Evolutionary conservation across 2,329 filamentous ascomycete species (phyloP).

Genomic region (Talaromyces funiculosus): DNA sequence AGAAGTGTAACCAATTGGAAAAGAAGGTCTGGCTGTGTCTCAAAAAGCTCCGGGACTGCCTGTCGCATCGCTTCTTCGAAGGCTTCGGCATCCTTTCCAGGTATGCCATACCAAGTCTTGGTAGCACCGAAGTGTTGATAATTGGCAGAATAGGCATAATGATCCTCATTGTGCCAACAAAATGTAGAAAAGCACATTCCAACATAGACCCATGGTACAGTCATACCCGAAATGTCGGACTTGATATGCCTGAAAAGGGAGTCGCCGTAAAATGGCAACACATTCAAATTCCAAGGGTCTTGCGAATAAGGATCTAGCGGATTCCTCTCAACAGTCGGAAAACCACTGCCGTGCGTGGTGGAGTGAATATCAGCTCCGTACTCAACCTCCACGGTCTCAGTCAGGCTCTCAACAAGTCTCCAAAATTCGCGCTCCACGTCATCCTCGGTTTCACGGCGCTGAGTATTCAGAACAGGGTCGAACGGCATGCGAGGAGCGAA

Average conservation of each 20-base stretch:
- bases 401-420: conserved; percentile 86
- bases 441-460: conserved; percentile 80
- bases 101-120: conserved; percentile 99
- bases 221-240: conserved; percentile 98
- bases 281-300: conserved; percentile 93
- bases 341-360: conserved; percentile 94
- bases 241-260: conserved; percentile 97
- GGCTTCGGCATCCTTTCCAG: conserved; percentile 84
- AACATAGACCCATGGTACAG: conserved; percentile 97
- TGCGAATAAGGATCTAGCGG: conserved; percentile 80
- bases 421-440: conserved; percentile 97
- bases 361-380: conserved; percentile 98
- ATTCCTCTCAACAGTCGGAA: conserved; percentile 87
- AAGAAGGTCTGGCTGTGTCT: conserved; percentile 90
- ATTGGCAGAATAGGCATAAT: conserved; percentile 95
- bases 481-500: conserved; percentile 87
- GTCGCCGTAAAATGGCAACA: conserved; percentile 82
- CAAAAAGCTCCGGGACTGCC: conserved; percentile 91
- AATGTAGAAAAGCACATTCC: conserved; percentile 99
- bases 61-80: conserved; percentile 95
- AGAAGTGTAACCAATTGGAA: conserved; percentile 97
- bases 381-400: conserved; percentile 94
- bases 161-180: conserved; percentile 98
- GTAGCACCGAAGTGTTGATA: conserved; percentile 98
- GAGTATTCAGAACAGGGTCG: conserved; percentile 75